Conservation (phyloP, 352 stramenopile genomes). For the Pythium dissimile region DNA sequence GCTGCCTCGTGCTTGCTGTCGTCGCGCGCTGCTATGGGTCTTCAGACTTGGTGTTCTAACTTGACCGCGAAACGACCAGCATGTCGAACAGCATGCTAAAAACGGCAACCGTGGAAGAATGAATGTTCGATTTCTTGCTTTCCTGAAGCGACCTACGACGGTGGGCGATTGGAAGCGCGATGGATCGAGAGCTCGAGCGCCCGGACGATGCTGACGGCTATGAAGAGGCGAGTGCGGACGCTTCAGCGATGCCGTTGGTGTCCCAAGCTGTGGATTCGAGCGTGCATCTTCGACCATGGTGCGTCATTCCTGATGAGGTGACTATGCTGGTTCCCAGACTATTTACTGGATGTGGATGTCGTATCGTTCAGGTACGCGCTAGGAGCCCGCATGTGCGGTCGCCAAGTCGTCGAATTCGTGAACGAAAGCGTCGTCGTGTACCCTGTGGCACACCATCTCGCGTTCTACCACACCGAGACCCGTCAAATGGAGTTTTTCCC, state of each 20-base stretch:
- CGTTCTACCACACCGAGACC: slow-evolving; percentile 55
- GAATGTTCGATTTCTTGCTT: too few species aligned
- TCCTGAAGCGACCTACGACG: too few species aligned
- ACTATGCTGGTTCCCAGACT: too few species aligned
- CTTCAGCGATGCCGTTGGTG: neutral
- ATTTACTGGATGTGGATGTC: neutral
- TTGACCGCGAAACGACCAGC: neutral
- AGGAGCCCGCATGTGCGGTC: slow-evolving; percentile 21
- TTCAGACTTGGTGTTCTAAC: neutral
- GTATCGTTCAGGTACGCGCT: slow-evolving; percentile 34
- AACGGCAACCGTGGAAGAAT: neutral
- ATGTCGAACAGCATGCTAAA: neutral
- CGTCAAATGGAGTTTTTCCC: slow-evolving; percentile 74
- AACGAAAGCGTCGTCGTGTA: slow-evolving; percentile 59
- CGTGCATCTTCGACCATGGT: slow-evolving; percentile 16
- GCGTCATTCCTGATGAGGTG: too few species aligned
- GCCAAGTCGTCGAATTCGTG: slow-evolving; percentile 49
- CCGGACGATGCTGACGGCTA: neutral
- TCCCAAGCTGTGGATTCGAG: neutral
- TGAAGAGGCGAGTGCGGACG: neutral
- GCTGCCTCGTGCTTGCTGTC: neutral
- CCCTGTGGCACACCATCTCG: slow-evolving; percentile 60
- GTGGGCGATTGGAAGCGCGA: too few species aligned
- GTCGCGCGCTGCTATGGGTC: neutral
- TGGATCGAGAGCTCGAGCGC: neutral